Base-by-base conservation (phyloP, 768 basidiomycete species). In the Suillus hirtellus region DNA sequence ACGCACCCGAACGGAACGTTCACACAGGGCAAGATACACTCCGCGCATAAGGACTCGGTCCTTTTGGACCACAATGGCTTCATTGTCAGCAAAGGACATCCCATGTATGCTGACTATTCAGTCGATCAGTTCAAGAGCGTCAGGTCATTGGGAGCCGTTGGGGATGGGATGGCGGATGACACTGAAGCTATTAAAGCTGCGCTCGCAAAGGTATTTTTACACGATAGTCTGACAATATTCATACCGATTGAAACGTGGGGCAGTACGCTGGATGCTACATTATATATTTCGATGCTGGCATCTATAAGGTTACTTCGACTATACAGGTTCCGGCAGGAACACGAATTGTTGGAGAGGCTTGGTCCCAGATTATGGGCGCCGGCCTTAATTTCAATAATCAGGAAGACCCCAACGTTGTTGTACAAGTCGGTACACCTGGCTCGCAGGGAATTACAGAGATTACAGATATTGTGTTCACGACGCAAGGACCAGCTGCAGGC, bases 101-200 rank as follows among this genome's bases (percentile, higher is more conserved):
- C 89, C 3, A 88, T 89, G 71, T 91, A 91, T 66, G 83, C 75
- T 42, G 71, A 70, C 52, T 87, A 86, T 68, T 80, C 84, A 34
- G 79, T 82, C 34, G 78, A 74, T 66, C 84, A 91, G 68, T 84
- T 92, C 70, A 80, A 90, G 63, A 89, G 87, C 65, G 89, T 88
- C 47, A 86, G 83, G 65, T 81, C 81, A 65, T 72, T 85, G 52
- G 89, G 89, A 4, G 90, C 89, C 1, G 81, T 77, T 63, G 90
- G 90, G 35, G 89, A 92, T 66, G 90, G 90, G 14, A 70, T 67
- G 10, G 88, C 89, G 2, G 91, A 93, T 72, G 91, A 93, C 68
- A 91, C 90, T 0, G 80, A 77, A 44, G 89, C 86, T 15, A 78
- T 93, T 35, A 80, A 85, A 66, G 76, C 78, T 7, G 77, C 89